Evolutionary conservation across 192 early-diverging fungal species (phyloP).

Genomic region (Coemansia sp.): DNA sequence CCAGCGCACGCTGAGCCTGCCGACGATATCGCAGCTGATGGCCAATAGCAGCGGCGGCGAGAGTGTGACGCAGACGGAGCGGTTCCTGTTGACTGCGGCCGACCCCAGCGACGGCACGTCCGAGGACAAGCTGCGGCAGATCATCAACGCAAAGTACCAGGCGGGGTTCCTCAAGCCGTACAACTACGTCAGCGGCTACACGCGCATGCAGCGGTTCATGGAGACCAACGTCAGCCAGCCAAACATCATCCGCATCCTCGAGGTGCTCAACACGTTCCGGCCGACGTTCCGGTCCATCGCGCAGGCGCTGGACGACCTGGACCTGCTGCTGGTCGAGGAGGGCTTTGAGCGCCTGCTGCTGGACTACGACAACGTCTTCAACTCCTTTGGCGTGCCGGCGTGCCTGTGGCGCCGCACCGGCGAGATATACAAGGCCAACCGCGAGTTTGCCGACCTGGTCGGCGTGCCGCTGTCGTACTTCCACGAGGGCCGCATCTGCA

Average conservation of each 20-base stretch:
- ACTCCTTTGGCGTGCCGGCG: conserved; percentile 93
- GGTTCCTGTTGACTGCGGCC: conserved; percentile 89
- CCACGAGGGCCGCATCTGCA: conserved; percentile 69
- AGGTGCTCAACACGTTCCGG: conserved; percentile 86
- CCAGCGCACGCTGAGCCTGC: conserved; percentile 31
- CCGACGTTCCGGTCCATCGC: conserved; percentile 89
- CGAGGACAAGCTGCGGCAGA: conserved; percentile 87
- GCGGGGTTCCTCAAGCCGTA: conserved; percentile 96
- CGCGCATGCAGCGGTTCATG: conserved; percentile 90
- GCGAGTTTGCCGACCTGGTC: conserved; percentile 90
- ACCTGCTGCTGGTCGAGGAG: conserved; percentile 94
- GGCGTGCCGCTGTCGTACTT: conserved; percentile 83
- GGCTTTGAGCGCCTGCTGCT: conserved; percentile 92
- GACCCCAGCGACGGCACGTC: conserved; percentile 86
- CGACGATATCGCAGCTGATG: conserved; percentile 48
- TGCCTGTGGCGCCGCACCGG: conserved; percentile 96
- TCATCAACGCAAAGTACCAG: conserved; percentile 95
- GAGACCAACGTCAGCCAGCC: conserved; percentile 71
- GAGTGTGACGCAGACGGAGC: conserved; percentile 69
- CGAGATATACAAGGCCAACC: conserved; percentile 96
- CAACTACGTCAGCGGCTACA: conserved; percentile 93
- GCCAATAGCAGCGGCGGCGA: conserved; percentile 45
- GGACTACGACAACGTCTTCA: conserved; percentile 96
- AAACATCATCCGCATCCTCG: conserved; percentile 71
- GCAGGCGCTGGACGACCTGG: conserved; percentile 89